Conservation (phyloP, 805 yeast species). For the Jamesozyma piceae region DNA sequence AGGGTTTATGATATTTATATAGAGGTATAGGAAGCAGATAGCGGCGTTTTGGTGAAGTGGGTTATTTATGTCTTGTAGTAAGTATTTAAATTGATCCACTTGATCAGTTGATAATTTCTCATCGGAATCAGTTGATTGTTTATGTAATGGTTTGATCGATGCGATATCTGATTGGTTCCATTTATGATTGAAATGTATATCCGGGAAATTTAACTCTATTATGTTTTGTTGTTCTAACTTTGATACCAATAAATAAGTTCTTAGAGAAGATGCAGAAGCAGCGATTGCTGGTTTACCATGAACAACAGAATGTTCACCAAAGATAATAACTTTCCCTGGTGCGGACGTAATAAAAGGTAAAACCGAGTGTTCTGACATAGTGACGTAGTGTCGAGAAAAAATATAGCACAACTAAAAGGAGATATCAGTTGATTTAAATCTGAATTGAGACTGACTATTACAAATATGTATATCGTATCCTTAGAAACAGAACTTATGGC, state of each 20-base stretch:
- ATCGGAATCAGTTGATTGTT: neutral
- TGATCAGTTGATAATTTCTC: neutral
- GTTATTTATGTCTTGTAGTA: conserved; percentile 25
- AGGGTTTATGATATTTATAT: conserved; percentile 58
- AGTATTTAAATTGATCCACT: neutral
- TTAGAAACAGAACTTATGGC: no score
- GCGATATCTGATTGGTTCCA: conserved; percentile 40
- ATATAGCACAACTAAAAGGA: no score
- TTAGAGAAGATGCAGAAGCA: conserved; percentile 70
- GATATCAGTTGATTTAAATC: no score
- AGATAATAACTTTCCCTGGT: conserved; percentile 92
- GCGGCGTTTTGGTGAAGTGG: conserved; percentile 70
- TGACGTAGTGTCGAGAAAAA: no score
- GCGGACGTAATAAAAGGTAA: conserved; percentile 66
- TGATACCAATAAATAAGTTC: conserved; percentile 66
- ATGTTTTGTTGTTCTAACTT: neutral
- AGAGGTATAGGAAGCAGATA: conserved; percentile 75
- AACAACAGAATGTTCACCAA: conserved; percentile 96
- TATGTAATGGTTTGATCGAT: neutral
- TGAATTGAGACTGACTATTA: no score
- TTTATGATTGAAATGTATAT: conserved; percentile 52
- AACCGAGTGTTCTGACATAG: neutral
- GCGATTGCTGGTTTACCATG: conserved; percentile 91
- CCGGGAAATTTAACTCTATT: conserved; percentile 71
- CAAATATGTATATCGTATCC: no score